These are phyloP conservation scores for Quercus phellos DNA, from an alignment of 331 rosid genomes.

Conservation along the genomic window DNA sequence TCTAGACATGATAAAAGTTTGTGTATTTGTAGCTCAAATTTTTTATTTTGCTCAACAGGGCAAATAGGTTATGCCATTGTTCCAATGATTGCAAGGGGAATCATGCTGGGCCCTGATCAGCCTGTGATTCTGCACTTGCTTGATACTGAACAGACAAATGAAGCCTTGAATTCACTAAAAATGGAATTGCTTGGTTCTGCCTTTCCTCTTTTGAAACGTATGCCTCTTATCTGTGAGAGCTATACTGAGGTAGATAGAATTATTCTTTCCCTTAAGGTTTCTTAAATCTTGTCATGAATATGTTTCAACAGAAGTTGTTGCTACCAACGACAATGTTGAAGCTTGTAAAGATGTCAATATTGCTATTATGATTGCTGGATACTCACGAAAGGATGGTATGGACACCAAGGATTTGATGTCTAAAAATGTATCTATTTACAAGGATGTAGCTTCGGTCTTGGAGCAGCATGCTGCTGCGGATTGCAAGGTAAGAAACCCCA, in stretches of 20 bases:
- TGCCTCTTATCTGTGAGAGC: background rate
- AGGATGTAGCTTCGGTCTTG: constrained; percentile 70
- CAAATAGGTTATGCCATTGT: constrained; percentile 81
- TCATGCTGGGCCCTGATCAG: constrained; percentile 63
- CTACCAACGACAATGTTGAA: constrained; percentile 63
- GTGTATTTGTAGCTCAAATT: background rate
- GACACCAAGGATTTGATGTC: constrained; percentile 80
- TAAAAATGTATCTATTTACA: constrained; percentile 64
- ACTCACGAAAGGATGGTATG: constrained; percentile 72
- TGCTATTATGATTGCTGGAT: constrained; percentile 74
- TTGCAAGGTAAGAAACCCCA: constrained; percentile 43
- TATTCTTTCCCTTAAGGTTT: background rate
- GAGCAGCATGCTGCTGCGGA: constrained; percentile 67
- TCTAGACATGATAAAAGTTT: background rate
- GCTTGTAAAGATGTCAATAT: constrained; percentile 66
- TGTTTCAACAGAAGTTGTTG: constrained; percentile 50
- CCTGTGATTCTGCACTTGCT: constrained; percentile 76
- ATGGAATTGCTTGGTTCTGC: constrained; percentile 73
- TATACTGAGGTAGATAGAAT: background rate
- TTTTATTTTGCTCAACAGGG: constrained; percentile 36
- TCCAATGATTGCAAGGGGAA: constrained; percentile 78
- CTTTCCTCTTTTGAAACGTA: constrained; percentile 76
- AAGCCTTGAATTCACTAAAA: constrained; percentile 57
- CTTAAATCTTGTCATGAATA: background rate
- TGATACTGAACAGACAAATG: constrained; percentile 57